phyloP scores from a whole-genome alignment of 2,329 filamentous ascomycete species.

The Colletotrichum sp. region DNA sequence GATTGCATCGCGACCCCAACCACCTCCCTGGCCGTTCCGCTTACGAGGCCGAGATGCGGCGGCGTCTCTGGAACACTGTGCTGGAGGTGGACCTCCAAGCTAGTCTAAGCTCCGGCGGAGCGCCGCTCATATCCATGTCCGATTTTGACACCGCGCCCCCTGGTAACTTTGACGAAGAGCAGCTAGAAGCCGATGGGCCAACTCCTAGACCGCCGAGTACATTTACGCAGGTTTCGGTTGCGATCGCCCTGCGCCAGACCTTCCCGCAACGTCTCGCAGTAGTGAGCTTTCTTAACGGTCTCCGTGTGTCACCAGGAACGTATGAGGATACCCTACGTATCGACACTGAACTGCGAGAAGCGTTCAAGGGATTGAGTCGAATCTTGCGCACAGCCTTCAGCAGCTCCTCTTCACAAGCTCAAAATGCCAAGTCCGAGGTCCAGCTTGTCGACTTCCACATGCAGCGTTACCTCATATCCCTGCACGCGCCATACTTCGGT shows the following conservation, averaged over 20 bases:
- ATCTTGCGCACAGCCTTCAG: constrained; percentile 31
- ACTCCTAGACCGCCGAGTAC: constrained; percentile 33
- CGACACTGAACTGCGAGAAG: constrained; percentile 43
- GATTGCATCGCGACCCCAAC: constrained; percentile 53
- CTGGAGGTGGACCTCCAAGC: constrained; percentile 51
- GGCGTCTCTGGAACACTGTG: constrained; percentile 58
- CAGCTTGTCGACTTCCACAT: constrained; percentile 55
- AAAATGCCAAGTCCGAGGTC: constrained; percentile 42
- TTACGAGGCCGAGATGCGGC: constrained; percentile 50
- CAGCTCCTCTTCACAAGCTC: not conserved
- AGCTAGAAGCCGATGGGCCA: constrained; percentile 38
- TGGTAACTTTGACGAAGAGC: constrained; percentile 54
- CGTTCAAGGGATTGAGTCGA: constrained; percentile 45
- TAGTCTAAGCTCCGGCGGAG: constrained; percentile 49
- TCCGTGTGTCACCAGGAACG: constrained; percentile 32
- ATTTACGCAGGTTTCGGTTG: constrained; percentile 45
- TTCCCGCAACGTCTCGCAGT: constrained; percentile 49
- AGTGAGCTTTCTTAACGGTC: constrained; percentile 47
- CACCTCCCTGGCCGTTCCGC: constrained; percentile 36
- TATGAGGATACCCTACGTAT: constrained; percentile 52
- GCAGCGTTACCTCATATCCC: constrained; percentile 56
- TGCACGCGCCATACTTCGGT: constrained; percentile 60
- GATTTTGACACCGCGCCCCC: constrained; percentile 56
- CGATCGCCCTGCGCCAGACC: constrained; percentile 45
- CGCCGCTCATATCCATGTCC: constrained; percentile 45